Evolutionary conservation across 345 rosid genomes (phyloP), one percentile per base, ranked within the genome.

Genomic region (Aurinia saxatilis): DNA sequence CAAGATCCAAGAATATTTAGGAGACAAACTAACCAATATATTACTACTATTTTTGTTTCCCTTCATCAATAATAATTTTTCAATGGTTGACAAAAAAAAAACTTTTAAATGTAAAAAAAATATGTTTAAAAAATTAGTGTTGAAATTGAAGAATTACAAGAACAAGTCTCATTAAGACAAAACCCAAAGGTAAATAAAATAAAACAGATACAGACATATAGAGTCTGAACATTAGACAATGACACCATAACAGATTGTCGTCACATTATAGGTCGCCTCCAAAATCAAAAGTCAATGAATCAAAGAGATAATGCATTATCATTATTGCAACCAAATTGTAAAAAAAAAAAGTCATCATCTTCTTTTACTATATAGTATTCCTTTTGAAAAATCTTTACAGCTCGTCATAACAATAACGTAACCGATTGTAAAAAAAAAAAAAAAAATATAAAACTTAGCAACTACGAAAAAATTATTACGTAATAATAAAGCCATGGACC

Each of bases 381-480:
- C 16, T 11, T 46, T 62, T 36, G n/a, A n/a, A 6, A 3, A 31
- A 50, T 27, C 27, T 34, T 42, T 47, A 52, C 38, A 46, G 46
- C 54, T 61, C 30, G 37, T 21, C 48, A 29, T 56, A 39, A 53
- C 36, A 19, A 66, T 66, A 47, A 66, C 35, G 45, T 23, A 67
- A 65, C 50, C 62, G 44, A 67, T 41, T 47, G 44, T 53, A 55
- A 40, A 27, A 25, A 50, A 61, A 1, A 10, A 1, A 35, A 18
- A 27, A 50, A n/a, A 16, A 5, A 17, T 25, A 19, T 8, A 15
- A 10, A 21, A 56, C 71, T 81, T 68, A 40, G 71, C 54, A n/a
- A 17, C 74, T 55, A 37, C 38, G 54, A 66, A 46, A 55, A 66
- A 46, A 56, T 35, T 7, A 55, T 6, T 23, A 53, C 61, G 15